Base-by-base conservation (phyloP, 495 filamentous ascomycete species). In the Podospora pseudoanserina region DNA sequence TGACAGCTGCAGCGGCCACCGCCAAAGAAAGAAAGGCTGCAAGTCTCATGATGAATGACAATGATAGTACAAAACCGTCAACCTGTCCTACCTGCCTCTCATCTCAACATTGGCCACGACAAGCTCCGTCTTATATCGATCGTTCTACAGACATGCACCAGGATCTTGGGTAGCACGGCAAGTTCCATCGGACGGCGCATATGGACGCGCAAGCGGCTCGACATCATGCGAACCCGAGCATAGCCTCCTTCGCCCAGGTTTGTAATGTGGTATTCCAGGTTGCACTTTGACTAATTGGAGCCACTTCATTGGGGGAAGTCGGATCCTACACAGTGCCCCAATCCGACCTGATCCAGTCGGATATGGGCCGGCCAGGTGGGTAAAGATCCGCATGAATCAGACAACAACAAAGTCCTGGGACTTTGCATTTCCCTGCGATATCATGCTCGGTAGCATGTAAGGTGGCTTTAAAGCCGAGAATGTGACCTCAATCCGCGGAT, bases 181-280 rank as follows among this genome's bases (percentile, higher is more conserved):
- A 20, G 4, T 20, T 58, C n/a, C 55, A 58, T 58, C 55, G 18
- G 55, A 58, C 18, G 0, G n/a, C 23, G 13, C 55, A 58, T 58
- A 58, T 19, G 55, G 7, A 58, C 55, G 55, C 55, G 55, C 55
- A 58, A 58, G 55, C 55, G 55, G 7, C 18, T 58, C 55, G 55
- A 20, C 55, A 20, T 19, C 2, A 58, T 19, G n/a, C 23, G 55
- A 19, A 7, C n/a, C 16, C 55, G n/a, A 58, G 55, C 55, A 58
- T 58, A 58, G 55, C 55, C 55, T 58, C 55, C 55, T 19, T 19
- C 55, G 9, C 39, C 39, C 39, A 32, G 30, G 30, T 5, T 1
- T 32, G 55, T 58, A 58, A 58, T 19, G 55, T 58, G 20, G 55
- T 58, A 58, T 2, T 23, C 55, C 20, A 58, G 55, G n/a, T 26